Base-by-base conservation (phyloP, 2,329 filamentous ascomycete species). In the Grosmannia penicillata region DNA sequence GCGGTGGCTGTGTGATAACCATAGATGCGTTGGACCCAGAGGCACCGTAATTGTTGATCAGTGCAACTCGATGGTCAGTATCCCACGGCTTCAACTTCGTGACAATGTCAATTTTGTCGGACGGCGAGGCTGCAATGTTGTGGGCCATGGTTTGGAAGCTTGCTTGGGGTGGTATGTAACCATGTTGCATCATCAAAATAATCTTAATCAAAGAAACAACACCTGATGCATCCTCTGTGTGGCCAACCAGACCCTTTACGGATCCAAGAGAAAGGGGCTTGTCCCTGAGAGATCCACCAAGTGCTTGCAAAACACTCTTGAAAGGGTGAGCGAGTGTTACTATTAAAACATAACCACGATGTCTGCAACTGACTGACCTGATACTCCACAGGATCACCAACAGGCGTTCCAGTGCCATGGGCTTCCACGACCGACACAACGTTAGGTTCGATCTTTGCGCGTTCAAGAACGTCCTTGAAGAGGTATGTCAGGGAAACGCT, bases 21-120 rank as follows among this genome's bases (percentile, higher is more conserved):
- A 51, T 39, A 2, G 49, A 45, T 0, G 51, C 46, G 26, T 56
- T 57, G n/a, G 44, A 52, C 1, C 53, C 57, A 5, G 47, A 48
- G 0, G 58, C 58, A 1, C 58, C 57, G 40, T 60, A 60, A 42
- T 54, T 60, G 42, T 59, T 60, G 39, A 59, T 48, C 7, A 50
- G 39, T 0, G 51, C 48, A 1, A 33, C 46, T 29, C 30, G 43
- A 15, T 39, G 42, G 1, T 38, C 24, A 3, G 11, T 38, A 2
- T 44, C 26, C 54, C 52, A 56, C 0, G 49, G 42, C 11, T 34
- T 26, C 3, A 40, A 1, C 0, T 15, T 30, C 2, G 45, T 50
- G 2, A 38, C 21, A 3, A 54, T 46, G 14, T 41, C 32, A 18
- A 56, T 49, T 13, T 40, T 42, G 33, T 52, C 47, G n/a, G 35